phyloP scores from a whole-genome alignment of 352 stramenopile species.

The Phytophthora sp. region DNA sequence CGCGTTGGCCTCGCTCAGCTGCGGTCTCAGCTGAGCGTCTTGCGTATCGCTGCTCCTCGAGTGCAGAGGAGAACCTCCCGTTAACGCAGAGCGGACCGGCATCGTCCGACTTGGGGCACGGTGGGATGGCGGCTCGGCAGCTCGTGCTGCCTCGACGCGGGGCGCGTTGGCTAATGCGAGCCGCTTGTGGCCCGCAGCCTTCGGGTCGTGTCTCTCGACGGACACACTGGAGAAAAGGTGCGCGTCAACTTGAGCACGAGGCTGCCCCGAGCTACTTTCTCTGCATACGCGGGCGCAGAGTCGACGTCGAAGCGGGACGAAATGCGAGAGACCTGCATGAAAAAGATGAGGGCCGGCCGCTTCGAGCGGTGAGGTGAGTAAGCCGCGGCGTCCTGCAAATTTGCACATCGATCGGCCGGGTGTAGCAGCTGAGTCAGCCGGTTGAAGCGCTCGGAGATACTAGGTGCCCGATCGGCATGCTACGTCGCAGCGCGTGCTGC shows the following conservation, averaged over 20 bases:
- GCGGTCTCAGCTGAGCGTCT: neutral
- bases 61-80: neutral
- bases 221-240: slow-evolving; percentile 31
- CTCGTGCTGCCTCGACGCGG: slow-evolving; percentile 7
- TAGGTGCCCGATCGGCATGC: slow-evolving; percentile 21
- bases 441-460: slow-evolving; percentile 5
- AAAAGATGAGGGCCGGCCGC: slow-evolving; percentile 18
- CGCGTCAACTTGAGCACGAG: slow-evolving; percentile 15
- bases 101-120: slow-evolving; percentile 1
- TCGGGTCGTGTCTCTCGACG: slow-evolving; percentile 15
- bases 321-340: too few relatives aligned
- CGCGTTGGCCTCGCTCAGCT: neutral
- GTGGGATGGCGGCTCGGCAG: neutral
- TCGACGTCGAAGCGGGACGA: slow-evolving; percentile 7
- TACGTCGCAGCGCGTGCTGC: neutral
- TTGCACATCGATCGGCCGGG: neutral
- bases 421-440: slow-evolving; percentile 13
- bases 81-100: neutral
- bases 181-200: slow-evolving; percentile 21
- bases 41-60: slow-evolving; percentile 18
- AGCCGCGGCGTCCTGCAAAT: neutral
- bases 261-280: slow-evolving; percentile 28
- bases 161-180: slow-evolving; percentile 24
- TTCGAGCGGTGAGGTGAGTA: neutral
- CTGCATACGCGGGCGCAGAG: slow-evolving; percentile 12